Percentiles rank a stretch among this genome's conserved stretches.
These are phyloP conservation scores for Rhododendron simsii DNA, from an alignment of 148 eudicot genomes.

Conservation along the genomic window DNA sequence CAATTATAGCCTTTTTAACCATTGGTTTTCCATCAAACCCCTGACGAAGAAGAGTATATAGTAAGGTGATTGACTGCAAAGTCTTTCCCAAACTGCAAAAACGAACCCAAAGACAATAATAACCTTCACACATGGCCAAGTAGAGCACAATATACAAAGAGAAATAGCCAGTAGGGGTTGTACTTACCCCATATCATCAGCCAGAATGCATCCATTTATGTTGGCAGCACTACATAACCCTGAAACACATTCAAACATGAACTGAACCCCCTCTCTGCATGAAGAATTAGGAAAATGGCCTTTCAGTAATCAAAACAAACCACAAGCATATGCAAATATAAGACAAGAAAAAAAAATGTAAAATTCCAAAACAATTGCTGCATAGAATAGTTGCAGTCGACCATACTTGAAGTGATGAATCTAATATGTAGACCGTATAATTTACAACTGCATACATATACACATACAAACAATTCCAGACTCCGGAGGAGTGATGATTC, in stretches of 20 bases:
- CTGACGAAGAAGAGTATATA: conserved; percentile 87
- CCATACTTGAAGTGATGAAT: not conserved
- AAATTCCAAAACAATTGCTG: not conserved
- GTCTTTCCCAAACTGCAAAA: conserved; percentile 91
- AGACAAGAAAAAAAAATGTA: not conserved
- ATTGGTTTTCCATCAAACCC: conserved; percentile 94
- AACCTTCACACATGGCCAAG: not conserved
- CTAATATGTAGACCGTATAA: not conserved
- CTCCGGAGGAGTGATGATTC: not conserved
- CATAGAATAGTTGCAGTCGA: conserved; percentile 4
- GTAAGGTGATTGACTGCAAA: conserved; percentile 90
- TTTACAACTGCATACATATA: not conserved
- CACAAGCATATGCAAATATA: not conserved
- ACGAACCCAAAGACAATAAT: conserved; percentile 2
- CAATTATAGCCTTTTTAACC: conserved; percentile 92
- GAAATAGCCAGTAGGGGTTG: conserved; percentile 4
- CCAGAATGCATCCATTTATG: conserved; percentile 92
- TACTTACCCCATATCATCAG: conserved; percentile 98
- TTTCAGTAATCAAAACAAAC: conserved; percentile 2
- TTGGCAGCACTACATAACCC: conserved; percentile 54
- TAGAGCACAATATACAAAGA: not conserved
- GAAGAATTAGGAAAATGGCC: conserved; percentile 11
- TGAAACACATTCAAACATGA: conserved; percentile 96
- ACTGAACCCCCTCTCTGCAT: conserved; percentile 97
- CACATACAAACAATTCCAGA: not conserved